These are phyloP conservation scores for Auricularia sp. DNA, from an alignment of 768 basidiomycete genomes.

Conservation along the genomic window DNA sequence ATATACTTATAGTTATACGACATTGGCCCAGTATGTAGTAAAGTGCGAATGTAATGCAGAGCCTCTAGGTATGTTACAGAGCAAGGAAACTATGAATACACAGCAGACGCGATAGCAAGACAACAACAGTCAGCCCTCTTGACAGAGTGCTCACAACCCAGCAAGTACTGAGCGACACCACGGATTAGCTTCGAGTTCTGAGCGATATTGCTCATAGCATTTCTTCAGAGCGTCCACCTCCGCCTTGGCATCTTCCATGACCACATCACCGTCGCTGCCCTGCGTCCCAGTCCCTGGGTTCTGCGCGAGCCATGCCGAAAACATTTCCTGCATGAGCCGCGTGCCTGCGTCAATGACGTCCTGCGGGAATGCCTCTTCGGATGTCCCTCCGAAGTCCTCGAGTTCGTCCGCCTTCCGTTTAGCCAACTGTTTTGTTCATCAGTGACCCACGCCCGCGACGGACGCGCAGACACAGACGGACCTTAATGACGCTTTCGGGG, in stretches of 20 bases:
- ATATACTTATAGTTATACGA: too few relatives aligned
- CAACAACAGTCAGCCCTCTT: too few relatives aligned
- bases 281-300: slow-evolving; percentile 12
- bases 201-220: slow-evolving; percentile 54
- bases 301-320: slow-evolving; percentile 47
- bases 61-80: too few relatives aligned
- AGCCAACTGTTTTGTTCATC: slow-evolving; percentile 48
- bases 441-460: background rate
- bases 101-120: too few relatives aligned
- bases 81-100: too few relatives aligned
- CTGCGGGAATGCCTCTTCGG: slow-evolving; percentile 35
- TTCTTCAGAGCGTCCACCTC: slow-evolving; percentile 45
- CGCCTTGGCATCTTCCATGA: slow-evolving; percentile 34
- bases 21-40: too few relatives aligned
- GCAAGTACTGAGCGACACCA: slow-evolving; percentile 42
- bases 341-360: slow-evolving; percentile 72
- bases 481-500: slow-evolving; percentile 86
- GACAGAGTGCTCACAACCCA: background rate
- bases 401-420: slow-evolving; percentile 86
- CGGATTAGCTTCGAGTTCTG: slow-evolving; percentile 62
- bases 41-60: too few relatives aligned
- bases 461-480: slow-evolving; percentile 19
- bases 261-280: slow-evolving; percentile 39
- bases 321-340: slow-evolving; percentile 66
- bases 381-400: slow-evolving; percentile 64